These are phyloP conservation scores for Xerophyta viscosa DNA, from an alignment of 106 monocot genomes.

Conservation along the genomic window DNA sequence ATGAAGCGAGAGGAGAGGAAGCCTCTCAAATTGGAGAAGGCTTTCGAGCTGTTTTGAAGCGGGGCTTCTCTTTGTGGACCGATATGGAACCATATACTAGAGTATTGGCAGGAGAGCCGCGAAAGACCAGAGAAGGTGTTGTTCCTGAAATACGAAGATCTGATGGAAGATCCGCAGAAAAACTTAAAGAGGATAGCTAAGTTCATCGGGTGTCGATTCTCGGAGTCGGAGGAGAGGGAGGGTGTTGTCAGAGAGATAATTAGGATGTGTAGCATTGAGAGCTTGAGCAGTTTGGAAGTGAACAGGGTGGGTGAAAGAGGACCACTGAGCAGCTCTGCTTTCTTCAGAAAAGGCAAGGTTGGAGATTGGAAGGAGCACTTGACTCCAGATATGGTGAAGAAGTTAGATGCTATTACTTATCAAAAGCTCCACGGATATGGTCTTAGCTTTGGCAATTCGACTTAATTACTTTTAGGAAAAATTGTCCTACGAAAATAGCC, in stretches of 20 bases:
- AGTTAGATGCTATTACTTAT: neutral
- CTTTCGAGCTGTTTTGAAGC: neutral
- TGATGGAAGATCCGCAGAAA: slow-evolving; percentile 3
- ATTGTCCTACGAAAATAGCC: too few species aligned
- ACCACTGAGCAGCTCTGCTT: neutral
- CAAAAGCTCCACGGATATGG: too few species aligned
- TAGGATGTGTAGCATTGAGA: slow-evolving; percentile 22
- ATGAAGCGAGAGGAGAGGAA: too few species aligned
- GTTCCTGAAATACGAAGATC: slow-evolving; percentile 26
- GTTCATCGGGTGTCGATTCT: slow-evolving; percentile 21
- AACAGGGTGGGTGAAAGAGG: slow-evolving; percentile 10
- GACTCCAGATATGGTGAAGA: slow-evolving; percentile 14
- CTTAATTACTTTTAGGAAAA: too few species aligned
- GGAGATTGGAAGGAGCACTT: slow-evolving; percentile 20
- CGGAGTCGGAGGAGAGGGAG: slow-evolving; percentile 13
- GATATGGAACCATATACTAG: slow-evolving; percentile 20
- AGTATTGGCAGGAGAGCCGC: slow-evolving; percentile 19
- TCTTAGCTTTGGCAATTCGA: too few species aligned
- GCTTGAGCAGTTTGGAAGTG: too few species aligned
- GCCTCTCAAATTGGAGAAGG: neutral
- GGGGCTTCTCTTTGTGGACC: neutral
- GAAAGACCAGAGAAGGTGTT: slow-evolving; percentile 1
- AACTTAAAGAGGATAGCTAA: slow-evolving; percentile 16
- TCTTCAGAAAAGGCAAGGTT: slow-evolving; percentile 12
- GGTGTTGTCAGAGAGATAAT: slow-evolving; percentile 21